Conservation (phyloP, 1,139 yeast genomes). For the Diutina siamensis region DNA sequence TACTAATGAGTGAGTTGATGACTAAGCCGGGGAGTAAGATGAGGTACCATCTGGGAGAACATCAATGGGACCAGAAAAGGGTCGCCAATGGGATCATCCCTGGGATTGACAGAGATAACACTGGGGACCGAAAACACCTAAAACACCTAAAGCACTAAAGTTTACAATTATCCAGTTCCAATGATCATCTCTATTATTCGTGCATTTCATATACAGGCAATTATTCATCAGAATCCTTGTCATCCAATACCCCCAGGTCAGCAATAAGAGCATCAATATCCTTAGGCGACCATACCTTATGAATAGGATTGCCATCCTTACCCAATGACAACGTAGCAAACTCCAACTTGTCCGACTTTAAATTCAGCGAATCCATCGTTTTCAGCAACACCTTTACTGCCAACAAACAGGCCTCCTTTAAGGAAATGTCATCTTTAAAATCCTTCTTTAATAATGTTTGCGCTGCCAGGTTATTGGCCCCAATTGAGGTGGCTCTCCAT, state of each 20-base stretch:
- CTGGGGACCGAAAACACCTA: too few relatives aligned
- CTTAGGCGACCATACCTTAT: slow-evolving; percentile 67
- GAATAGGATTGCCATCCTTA: slow-evolving; percentile 34
- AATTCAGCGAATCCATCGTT: slow-evolving; percentile 83
- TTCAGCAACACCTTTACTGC: slow-evolving; percentile 88
- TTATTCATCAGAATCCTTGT: slow-evolving; percentile 13
- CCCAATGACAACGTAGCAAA: slow-evolving; percentile 63
- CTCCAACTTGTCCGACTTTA: slow-evolving; percentile 82
- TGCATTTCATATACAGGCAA: too few relatives aligned
- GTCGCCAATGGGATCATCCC: too few relatives aligned
- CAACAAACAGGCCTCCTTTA: slow-evolving; percentile 74
- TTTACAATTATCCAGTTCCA: too few relatives aligned
- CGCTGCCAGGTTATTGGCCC: slow-evolving; percentile 93
- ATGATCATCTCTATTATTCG: neutral
- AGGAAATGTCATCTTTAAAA: slow-evolving; percentile 67
- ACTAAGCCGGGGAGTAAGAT: too few relatives aligned
- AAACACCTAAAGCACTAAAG: too few relatives aligned
- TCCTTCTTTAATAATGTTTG: slow-evolving; percentile 94
- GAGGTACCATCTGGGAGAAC: too few relatives aligned
- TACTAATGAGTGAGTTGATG: too few relatives aligned
- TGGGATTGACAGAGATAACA: too few relatives aligned
- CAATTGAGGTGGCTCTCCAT: slow-evolving; percentile 97
- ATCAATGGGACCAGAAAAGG: too few relatives aligned
- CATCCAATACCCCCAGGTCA: slow-evolving; percentile 53
- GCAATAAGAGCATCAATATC: slow-evolving; percentile 69